Evolutionary conservation across 2,329 filamentous ascomycete species (phyloP).

Genomic region (Aspergillus floridensis): DNA sequence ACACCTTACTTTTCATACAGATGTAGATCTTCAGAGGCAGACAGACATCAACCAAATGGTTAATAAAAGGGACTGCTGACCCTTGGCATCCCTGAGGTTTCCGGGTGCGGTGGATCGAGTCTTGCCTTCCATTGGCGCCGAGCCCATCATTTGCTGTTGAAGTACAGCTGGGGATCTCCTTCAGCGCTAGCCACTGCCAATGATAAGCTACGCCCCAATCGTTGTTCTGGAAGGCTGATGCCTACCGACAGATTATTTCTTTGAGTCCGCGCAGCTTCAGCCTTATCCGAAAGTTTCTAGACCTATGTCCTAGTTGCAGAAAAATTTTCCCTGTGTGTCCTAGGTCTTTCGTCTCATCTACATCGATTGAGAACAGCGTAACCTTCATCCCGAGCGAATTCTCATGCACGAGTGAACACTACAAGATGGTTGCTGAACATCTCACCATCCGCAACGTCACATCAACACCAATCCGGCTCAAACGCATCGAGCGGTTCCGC

Average conservation of each 20-base stretch:
- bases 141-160: background rate
- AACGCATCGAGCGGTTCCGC: constrained; percentile 70
- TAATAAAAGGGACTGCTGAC: background rate
- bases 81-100: background rate
- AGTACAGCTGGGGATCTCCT: background rate
- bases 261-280: background rate
- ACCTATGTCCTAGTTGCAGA: background rate
- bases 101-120: background rate
- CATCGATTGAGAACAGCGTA: background rate
- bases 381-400: background rate
- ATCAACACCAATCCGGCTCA: constrained; percentile 68
- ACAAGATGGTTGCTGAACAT: constrained; percentile 36
- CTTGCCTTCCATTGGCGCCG: background rate
- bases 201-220: background rate
- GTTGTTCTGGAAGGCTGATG: background rate
- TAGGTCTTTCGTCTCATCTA: background rate
- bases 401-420: background rate
- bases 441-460: constrained; percentile 83
- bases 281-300: background rate
- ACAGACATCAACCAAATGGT: background rate
- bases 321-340: background rate
- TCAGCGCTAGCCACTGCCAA: background rate
- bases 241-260: background rate
- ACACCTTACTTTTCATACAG: too few relatives aligned
- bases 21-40: too few relatives aligned